Base-by-base conservation (phyloP, 2,329 filamentous ascomycete genomes). In the Ophiostoma himal-ulmi region DNA sequence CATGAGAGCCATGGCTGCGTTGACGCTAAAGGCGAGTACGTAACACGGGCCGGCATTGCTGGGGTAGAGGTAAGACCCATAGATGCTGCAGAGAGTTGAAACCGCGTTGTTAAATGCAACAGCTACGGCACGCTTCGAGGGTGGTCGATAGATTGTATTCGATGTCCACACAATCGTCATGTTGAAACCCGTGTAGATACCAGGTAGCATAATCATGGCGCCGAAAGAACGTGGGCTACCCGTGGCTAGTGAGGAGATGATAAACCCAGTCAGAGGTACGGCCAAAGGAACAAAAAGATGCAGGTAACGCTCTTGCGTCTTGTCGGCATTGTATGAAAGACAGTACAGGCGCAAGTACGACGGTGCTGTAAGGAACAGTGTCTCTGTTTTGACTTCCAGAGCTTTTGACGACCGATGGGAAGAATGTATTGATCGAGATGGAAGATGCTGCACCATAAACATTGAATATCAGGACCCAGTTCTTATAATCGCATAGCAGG, bases 111-210 rank as follows among this genome's bases (percentile, higher is more conserved):
- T 92, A 73, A 90, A 88, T 0, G 90, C 91, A 5, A 54, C 52
- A 11, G 52, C 52, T 8, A n/a, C 52, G 52, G 52, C 52, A 54
- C 52, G 52, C 52, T 54, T 54, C 3, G 52, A 54, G 7, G 52
- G 52, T 11, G 52, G 52, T 10, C 52, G 52, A 94, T 91, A 91
- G 68, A 94, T 83, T 0, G 88, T 90, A 76, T 91, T 92, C 54
- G 85, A 88, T 73, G 93, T 92, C 91, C 91, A 95, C 3, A 88
- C 86, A 5, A 92, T 81, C 1, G 84, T 83, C 1, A 91, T 88
- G 1, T 90, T 90, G 76, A 89, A 92, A 64, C 86, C 85, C 1
- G 85, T 84, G 75, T 91, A 91, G 3, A 72, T 69, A 48, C 69
- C 72, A 8, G 72, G 67, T 10, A 77, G 82, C 88, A 92, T 92